phyloP scores from a whole-genome alignment of 176 grass and related monocot genomes.

The Raddia distichophylla region DNA sequence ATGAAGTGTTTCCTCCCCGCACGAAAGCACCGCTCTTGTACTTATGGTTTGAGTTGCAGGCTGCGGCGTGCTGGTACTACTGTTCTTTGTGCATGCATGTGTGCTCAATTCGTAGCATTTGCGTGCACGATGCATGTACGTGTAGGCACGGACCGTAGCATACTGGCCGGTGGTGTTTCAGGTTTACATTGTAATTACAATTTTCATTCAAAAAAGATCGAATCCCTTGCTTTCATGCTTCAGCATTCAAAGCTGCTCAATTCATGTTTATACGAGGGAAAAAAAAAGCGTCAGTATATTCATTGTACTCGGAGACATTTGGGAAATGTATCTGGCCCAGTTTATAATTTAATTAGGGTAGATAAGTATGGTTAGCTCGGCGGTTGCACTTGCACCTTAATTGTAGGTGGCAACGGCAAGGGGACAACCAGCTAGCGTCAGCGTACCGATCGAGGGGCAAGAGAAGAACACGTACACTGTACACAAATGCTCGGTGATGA shows the following conservation, averaged over 20 bases:
- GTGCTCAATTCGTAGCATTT: not conserved
- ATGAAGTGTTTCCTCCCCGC: not conserved
- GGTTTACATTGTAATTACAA: not conserved
- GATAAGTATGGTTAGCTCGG: not conserved
- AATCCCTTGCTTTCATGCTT: no score
- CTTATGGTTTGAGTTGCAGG: not conserved
- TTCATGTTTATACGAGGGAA: not conserved
- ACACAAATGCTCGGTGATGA: no score
- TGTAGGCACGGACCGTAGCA: not conserved
- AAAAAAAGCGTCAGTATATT: not conserved
- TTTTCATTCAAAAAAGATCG: not conserved
- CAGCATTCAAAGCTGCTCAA: not conserved
- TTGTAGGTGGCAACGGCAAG: constrained; percentile 12
- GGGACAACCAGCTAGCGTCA: not conserved
- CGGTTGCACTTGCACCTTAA: not conserved
- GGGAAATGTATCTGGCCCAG: not conserved
- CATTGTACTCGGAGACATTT: not conserved
- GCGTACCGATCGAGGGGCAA: not conserved
- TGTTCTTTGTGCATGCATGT: not conserved
- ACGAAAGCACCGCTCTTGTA: not conserved
- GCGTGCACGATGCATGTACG: not conserved
- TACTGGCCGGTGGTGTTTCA: not conserved
- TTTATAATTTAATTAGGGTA: not conserved
- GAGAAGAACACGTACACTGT: no score
- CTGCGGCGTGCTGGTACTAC: not conserved